phyloP scores from a whole-genome alignment of 305 asterid species.

The Fraxinus albicans region DNA sequence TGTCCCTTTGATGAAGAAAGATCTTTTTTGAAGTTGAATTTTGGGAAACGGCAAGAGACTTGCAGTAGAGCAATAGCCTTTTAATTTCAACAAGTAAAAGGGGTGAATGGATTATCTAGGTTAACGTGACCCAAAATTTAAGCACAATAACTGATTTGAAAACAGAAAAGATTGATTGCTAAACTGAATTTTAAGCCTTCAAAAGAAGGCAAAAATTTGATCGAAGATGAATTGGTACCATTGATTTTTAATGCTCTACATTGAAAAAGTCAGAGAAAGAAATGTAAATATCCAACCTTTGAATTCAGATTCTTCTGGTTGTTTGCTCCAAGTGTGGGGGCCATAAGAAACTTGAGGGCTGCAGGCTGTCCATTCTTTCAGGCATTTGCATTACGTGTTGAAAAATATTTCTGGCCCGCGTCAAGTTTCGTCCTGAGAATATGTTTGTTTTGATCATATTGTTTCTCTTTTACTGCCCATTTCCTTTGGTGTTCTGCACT shows the following conservation, averaged over 20 bases:
- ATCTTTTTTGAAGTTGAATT: not conserved
- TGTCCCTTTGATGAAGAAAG: not conserved
- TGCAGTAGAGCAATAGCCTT: not conserved
- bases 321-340: slow-evolving; percentile 12
- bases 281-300: not conserved
- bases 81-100: not conserved
- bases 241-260: slow-evolving; percentile 11
- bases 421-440: not conserved
- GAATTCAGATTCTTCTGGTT: slow-evolving; percentile 7
- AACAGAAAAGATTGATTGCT: slow-evolving; percentile 10
- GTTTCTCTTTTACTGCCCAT: not conserved
- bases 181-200: not conserved
- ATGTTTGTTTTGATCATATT: not conserved
- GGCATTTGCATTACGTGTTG: not conserved
- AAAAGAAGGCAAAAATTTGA: slow-evolving; percentile 5
- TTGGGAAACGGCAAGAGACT: not conserved
- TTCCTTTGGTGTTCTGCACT: slow-evolving; percentile 11
- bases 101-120: slow-evolving; percentile 7
- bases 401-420: not conserved
- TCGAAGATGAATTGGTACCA: not conserved
- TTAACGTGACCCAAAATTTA: not conserved
- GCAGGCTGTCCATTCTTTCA: not conserved
- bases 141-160: not conserved
- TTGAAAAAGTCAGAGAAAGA: slow-evolving; percentile 5
- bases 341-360: slow-evolving; percentile 2